A percentile compares a stretch with the other conserved stretches of the same genome.
phyloP scores from a whole-genome alignment of 176 grass and related monocot species.

The Thalia dealbata region DNA sequence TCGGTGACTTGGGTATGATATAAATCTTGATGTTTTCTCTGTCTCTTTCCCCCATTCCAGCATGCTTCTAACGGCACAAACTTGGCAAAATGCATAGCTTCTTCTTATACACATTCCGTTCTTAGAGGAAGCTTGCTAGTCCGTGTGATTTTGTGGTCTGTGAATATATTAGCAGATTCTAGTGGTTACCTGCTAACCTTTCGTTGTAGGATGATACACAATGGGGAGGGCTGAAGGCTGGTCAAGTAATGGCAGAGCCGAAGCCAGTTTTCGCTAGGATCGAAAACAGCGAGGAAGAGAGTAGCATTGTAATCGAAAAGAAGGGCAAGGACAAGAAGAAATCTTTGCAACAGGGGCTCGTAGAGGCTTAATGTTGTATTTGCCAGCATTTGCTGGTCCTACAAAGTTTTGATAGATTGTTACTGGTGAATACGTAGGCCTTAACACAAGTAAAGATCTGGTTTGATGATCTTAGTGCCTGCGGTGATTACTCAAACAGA shows the following conservation, averaged over 20 bases:
- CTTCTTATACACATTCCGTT: too few species aligned
- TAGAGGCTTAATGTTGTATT: conserved; percentile 45
- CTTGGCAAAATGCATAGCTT: too few species aligned
- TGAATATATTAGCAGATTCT: background rate
- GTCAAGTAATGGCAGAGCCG: conserved; percentile 58
- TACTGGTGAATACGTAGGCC: background rate
- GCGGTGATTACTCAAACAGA: too few species aligned
- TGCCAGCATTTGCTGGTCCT: background rate
- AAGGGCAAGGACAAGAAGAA: conserved; percentile 51
- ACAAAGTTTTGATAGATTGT: background rate
- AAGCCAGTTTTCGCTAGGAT: conserved; percentile 75
- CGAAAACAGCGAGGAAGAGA: conserved; percentile 31
- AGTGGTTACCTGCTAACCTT: background rate
- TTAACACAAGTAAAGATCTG: background rate
- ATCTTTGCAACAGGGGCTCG: conserved; percentile 43
- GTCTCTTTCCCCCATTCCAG: background rate
- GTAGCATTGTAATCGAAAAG: conserved; percentile 35
- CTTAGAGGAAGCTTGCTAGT: too few species aligned
- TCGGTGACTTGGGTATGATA: conserved; percentile 67
- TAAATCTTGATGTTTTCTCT: conserved; percentile 12
- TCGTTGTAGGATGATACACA: conserved; percentile 55
- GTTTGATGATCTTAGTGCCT: too few species aligned
- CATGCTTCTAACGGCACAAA: background rate
- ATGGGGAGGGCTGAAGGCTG: conserved; percentile 79
- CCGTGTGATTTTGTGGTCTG: background rate